Percentiles rank a stretch among this genome's conserved stretches.
Evolutionary conservation across 2,329 filamentous ascomycete genomes (phyloP).

Genomic region (Lasiodiplodia sp.): DNA sequence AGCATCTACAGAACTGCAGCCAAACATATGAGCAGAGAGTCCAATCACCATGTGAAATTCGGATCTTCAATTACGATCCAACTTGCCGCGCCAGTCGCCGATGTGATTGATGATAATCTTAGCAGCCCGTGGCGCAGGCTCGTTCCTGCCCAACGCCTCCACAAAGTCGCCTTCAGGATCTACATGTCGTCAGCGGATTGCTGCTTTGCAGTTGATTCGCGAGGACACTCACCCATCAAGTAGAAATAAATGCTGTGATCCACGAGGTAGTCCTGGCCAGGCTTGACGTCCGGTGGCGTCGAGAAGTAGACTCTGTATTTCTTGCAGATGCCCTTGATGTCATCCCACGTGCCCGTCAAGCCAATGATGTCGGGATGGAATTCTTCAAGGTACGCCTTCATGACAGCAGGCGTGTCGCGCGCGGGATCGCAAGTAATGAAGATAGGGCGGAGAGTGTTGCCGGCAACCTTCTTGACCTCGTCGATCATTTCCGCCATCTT

Average conservation of each 20-base stretch:
- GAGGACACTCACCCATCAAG: conserved; percentile 74
- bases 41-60: not conserved
- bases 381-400: conserved; percentile 86
- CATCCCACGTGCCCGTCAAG: conserved; percentile 89
- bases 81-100: conserved; percentile 71
- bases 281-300: conserved; percentile 85
- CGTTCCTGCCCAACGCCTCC: conserved; percentile 92
- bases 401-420: conserved; percentile 82
- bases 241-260: conserved; percentile 99
- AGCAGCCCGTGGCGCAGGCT: conserved; percentile 86
- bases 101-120: conserved; percentile 87
- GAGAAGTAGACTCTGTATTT: conserved; percentile 97
- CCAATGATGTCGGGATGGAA: conserved; percentile 89
- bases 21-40: conserved; percentile 10
- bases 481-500: conserved; percentile 99
- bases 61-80: conserved; percentile 53
- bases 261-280: conserved; percentile 94
- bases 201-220: not conserved
- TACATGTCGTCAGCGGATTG: conserved; percentile 45
- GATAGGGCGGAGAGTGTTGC: conserved; percentile 71
- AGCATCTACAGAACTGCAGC: conserved; percentile 7
- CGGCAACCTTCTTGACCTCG: conserved; percentile 58
- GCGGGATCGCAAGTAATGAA: conserved; percentile 97
- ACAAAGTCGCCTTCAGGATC: conserved; percentile 98
- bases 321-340: conserved; percentile 94